Evolutionary conservation across 306 rosid species (phyloP).

Genomic region (Rosa lucieae): DNA sequence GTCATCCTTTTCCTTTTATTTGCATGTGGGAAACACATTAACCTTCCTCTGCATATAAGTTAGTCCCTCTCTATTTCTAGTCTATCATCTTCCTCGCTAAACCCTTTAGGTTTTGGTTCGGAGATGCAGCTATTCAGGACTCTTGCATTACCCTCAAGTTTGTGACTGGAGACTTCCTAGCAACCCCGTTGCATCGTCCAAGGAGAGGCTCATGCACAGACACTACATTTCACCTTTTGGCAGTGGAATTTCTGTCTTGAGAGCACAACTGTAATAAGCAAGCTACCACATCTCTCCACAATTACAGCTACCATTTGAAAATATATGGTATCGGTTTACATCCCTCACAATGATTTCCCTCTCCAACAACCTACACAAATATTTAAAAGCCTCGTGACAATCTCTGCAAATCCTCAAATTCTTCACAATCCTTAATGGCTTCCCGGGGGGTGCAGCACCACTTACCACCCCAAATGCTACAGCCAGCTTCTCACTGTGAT

Average conservation of each 20-base stretch:
- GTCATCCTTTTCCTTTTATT: not conserved
- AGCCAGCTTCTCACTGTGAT: conserved; percentile 87
- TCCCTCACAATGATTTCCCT: conserved; percentile 87
- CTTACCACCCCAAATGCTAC: conserved; percentile 73
- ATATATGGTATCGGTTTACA: conserved; percentile 76
- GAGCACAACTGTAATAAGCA: not conserved
- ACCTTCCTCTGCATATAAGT: not conserved
- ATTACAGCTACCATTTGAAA: conserved; percentile 58
- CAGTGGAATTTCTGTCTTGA: not conserved
- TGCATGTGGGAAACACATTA: not conserved
- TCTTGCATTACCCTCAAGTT: not conserved
- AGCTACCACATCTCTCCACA: conserved; percentile 73
- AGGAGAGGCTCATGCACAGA: not conserved
- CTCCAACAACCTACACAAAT: conserved; percentile 54
- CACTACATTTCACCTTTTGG: not conserved
- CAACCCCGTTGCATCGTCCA: not conserved
- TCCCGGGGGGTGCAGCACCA: conserved; percentile 57
- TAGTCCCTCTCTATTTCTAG: not conserved
- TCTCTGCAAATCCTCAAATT: conserved; percentile 89
- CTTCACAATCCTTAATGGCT: conserved; percentile 75
- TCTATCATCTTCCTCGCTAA: not conserved
- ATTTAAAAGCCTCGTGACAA: conserved; percentile 76
- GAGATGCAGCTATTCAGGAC: not conserved
- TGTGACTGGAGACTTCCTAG: not conserved
- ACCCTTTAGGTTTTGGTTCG: not conserved